Evolutionary conservation across 176 grass and related monocot genomes (phyloP).

Genomic region (Zizania latifolia): DNA sequence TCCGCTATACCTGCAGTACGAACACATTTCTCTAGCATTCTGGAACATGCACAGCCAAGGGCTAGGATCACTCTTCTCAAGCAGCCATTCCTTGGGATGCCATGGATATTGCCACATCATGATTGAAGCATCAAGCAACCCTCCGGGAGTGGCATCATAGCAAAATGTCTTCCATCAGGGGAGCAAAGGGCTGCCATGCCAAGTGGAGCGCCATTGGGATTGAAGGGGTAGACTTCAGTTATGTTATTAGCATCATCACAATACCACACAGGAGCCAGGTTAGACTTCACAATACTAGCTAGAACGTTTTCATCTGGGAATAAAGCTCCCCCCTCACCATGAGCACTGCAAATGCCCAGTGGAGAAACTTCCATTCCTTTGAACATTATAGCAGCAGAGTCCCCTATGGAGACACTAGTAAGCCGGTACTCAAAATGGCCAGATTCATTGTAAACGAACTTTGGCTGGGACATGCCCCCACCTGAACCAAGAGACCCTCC

Average conservation of each 20-base stretch:
- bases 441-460: slow-evolving; percentile 92
- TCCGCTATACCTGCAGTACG: slow-evolving; percentile 34
- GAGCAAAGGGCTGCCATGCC: slow-evolving; percentile 84
- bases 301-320: slow-evolving; percentile 65
- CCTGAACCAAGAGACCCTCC: slow-evolving; percentile 52
- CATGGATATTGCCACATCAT: slow-evolving; percentile 99
- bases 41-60: slow-evolving; percentile 91
- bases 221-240: slow-evolving; percentile 82
- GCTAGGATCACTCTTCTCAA: slow-evolving; percentile 70
- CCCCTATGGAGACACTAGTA: slow-evolving; percentile 56
- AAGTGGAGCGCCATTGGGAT: slow-evolving; percentile 85
- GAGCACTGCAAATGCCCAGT: slow-evolving; percentile 78
- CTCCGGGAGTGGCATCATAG: slow-evolving; percentile 95
- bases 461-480: slow-evolving; percentile 75
- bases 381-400: slow-evolving; percentile 80
- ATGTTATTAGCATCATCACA: slow-evolving; percentile 64
- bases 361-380: slow-evolving; percentile 87
- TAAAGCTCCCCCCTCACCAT: slow-evolving; percentile 73
- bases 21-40: slow-evolving; percentile 82
- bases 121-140: too few relatives aligned
- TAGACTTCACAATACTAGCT: slow-evolving; percentile 46
- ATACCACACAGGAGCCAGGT: slow-evolving; percentile 69
- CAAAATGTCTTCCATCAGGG: slow-evolving; percentile 80
- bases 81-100: slow-evolving; percentile 81
- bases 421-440: slow-evolving; percentile 77